Conservation (phyloP, 208 protist genomes). For the Sergeia podlipaevii region DNA sequence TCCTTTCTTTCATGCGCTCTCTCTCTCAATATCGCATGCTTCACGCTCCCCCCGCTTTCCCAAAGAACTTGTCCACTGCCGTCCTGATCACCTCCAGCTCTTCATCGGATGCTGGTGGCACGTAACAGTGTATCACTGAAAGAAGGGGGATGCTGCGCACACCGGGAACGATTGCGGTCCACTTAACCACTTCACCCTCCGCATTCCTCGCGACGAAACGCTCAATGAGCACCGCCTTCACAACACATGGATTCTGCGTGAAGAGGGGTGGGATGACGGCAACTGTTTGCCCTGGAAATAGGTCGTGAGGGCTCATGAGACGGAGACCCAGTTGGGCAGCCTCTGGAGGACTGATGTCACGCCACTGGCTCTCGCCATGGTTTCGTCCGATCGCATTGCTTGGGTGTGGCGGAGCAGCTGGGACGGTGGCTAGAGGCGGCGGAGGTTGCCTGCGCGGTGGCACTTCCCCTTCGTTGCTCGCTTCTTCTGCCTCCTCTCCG, state of each 20-base stretch:
- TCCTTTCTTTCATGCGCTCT: neutral
- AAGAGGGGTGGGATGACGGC: conserved; percentile 61
- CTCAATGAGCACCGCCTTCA: conserved; percentile 62
- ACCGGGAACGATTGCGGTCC: conserved; percentile 50
- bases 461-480: neutral
- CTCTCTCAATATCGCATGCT: neutral
- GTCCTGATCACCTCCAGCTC: conserved; percentile 24
- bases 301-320: conserved; percentile 20
- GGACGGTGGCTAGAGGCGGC: neutral
- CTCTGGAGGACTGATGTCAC: conserved; percentile 35
- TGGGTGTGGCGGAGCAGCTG: neutral
- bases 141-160: conserved; percentile 53
- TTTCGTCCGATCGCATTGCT: conserved; percentile 24
- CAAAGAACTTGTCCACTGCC: conserved; percentile 67
- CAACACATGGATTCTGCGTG: conserved; percentile 51
- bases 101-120: conserved; percentile 19
- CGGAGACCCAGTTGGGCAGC: conserved; percentile 34
- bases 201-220: conserved; percentile 6
- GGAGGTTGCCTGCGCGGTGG: neutral
- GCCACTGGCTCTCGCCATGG: conserved; percentile 59
- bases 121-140: conserved; percentile 50
- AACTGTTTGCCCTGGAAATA: conserved; percentile 55
- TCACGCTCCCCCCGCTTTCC: neutral
- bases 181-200: conserved; percentile 20
- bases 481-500: neutral